Percentiles rank a stretch among this genome's conserved stretches.
These are phyloP conservation scores for Diversispora eburnea DNA, from an alignment of 192 early-diverging fungal genomes.

Conservation along the genomic window DNA sequence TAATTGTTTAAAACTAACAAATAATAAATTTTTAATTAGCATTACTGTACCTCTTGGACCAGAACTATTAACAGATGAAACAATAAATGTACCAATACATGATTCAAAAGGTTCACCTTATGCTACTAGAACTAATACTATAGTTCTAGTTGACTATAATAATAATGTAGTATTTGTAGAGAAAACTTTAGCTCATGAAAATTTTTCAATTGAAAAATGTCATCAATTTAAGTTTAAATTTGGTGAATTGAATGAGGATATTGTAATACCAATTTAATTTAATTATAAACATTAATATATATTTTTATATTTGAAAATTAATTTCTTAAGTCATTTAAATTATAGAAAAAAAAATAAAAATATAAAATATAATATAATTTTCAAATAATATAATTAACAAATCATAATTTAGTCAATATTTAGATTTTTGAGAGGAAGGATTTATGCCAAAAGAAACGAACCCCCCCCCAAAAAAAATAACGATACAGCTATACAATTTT, in stretches of 20 bases:
- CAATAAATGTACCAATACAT: slow-evolving; percentile 31
- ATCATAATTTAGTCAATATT: too few relatives aligned
- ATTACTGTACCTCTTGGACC: background rate
- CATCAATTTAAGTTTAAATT: background rate
- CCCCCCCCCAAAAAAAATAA: too few relatives aligned
- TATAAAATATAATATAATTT: too few relatives aligned
- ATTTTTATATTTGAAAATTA: too few relatives aligned
- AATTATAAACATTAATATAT: too few relatives aligned
- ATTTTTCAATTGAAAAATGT: background rate
- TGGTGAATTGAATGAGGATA: background rate
- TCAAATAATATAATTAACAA: too few relatives aligned
- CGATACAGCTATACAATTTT: slow-evolving; percentile 34
- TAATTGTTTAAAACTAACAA: background rate
- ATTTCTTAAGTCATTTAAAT: too few relatives aligned
- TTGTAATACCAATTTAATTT: too few relatives aligned
- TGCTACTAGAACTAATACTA: slow-evolving; percentile 40
- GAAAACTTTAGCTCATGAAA: slow-evolving; percentile 14
- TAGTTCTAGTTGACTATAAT: slow-evolving; percentile 41
- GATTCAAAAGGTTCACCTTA: slow-evolving; percentile 9
- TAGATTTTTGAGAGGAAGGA: background rate
- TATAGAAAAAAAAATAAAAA: too few relatives aligned
- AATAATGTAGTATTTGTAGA: slow-evolving; percentile 38
- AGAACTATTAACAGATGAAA: background rate
- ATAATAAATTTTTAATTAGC: slow-evolving; percentile 12
- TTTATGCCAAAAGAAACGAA: slow-evolving; percentile 35